Evolutionary conservation across 306 rosid genomes (phyloP).

Genomic region (Casuarina cunninghamiana): DNA sequence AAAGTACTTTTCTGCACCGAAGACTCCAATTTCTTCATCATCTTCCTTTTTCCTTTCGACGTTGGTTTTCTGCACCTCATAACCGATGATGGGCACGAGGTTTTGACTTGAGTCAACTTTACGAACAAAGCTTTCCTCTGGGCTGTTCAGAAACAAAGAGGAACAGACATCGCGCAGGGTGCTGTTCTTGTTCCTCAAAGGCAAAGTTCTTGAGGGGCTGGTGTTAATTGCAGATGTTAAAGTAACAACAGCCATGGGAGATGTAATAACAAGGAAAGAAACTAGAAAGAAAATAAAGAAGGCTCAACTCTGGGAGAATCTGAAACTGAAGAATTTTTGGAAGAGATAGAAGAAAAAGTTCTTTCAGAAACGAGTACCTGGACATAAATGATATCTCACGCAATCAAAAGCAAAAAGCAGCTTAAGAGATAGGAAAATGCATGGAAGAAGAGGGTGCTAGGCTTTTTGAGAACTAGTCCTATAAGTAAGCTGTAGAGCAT

Average conservation of each 20-base stretch:
- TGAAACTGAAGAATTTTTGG: slow-evolving; percentile 8
- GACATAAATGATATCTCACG: slow-evolving; percentile 10
- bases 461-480: slow-evolving; percentile 33
- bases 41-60: slow-evolving; percentile 51
- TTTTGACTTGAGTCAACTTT: slow-evolving; percentile 41
- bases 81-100: slow-evolving; percentile 15
- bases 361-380: not conserved
- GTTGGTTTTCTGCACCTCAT: slow-evolving; percentile 28
- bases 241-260: slow-evolving; percentile 45
- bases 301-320: slow-evolving; percentile 29
- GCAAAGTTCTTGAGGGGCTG: slow-evolving; percentile 36
- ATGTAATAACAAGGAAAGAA: slow-evolving; percentile 4
- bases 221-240: slow-evolving; percentile 42
- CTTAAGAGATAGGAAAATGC: slow-evolving; percentile 13
- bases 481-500: slow-evolving; percentile 51
- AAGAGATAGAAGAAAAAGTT: not conserved
- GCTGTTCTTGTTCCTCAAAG: slow-evolving; percentile 22
- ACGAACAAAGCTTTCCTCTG: slow-evolving; percentile 29
- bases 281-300: slow-evolving; percentile 26
- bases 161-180: slow-evolving; percentile 45
- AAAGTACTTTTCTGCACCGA: slow-evolving; percentile 92
- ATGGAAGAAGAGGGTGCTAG: slow-evolving; percentile 23
- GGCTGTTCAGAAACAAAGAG: slow-evolving; percentile 52
- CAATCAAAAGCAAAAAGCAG: slow-evolving; percentile 24
- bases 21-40: slow-evolving; percentile 80